Evolutionary conservation across 129 eudicot species (phyloP).

Genomic region (Centaurea solstitialis): DNA sequence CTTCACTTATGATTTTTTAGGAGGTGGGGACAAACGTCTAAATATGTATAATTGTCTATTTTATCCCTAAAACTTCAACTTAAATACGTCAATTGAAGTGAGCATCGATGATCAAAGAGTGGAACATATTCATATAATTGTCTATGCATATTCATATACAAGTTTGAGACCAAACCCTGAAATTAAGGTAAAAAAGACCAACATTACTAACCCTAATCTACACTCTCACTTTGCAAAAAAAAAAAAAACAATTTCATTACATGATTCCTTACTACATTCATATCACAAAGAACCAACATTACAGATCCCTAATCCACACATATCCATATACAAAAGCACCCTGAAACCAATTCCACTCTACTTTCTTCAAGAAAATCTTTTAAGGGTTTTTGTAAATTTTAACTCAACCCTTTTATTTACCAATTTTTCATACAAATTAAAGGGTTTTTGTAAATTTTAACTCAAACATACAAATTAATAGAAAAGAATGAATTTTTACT

Average conservation of each 20-base stretch:
- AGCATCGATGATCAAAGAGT: no score
- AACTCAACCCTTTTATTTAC: no score
- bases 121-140: no score
- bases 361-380: not conserved
- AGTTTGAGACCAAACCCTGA: not conserved
- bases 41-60: no score
- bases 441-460: not conserved
- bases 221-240: not conserved
- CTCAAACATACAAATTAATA: not conserved
- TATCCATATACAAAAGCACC: not conserved
- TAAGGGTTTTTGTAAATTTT: not conserved
- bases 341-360: not conserved
- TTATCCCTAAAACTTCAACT: no score
- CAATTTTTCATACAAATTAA: not conserved
- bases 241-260: not conserved
- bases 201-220: not conserved
- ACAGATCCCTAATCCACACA: conserved; percentile 11
- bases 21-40: no score
- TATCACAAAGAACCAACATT: not conserved
- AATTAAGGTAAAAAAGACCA: not conserved
- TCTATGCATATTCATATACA: no score
- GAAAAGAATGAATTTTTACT: conserved; percentile 30
- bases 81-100: no score
- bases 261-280: not conserved
- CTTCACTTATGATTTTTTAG: no score